These are phyloP conservation scores for Russula griseocarnosa DNA, from an alignment of 768 basidiomycete species.

Conservation along the genomic window DNA sequence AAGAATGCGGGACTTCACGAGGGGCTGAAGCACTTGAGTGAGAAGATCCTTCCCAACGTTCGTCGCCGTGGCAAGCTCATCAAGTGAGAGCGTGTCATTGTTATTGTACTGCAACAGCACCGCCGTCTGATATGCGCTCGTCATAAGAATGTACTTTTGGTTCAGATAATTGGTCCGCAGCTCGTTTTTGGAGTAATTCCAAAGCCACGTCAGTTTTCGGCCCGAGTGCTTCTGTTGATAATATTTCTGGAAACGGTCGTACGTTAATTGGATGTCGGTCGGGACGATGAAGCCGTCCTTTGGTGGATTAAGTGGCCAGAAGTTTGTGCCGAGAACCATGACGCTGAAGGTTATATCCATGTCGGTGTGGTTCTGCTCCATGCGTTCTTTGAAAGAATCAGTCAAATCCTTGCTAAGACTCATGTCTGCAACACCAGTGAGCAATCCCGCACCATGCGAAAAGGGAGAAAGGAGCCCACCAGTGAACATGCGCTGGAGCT, in stretches of 20 bases:
- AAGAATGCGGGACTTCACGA: conserved; percentile 82
- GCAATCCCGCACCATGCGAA: neutral
- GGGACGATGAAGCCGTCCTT: conserved; percentile 87
- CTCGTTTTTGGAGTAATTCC: conserved; percentile 98
- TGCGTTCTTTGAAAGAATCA: conserved; percentile 90
- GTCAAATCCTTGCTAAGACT: conserved; percentile 92
- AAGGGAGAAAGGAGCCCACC: conserved; percentile 45
- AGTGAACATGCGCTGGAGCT: conserved; percentile 95
- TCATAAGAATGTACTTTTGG: conserved; percentile 95
- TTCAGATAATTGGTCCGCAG: conserved; percentile 87
- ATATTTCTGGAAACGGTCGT: conserved; percentile 88
- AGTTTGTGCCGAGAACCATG: conserved; percentile 92
- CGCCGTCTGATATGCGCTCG: conserved; percentile 91
- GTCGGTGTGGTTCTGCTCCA: conserved; percentile 81
- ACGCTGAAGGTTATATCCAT: conserved; percentile 87
- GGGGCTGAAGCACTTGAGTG: conserved; percentile 55
- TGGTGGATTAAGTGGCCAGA: conserved; percentile 90
- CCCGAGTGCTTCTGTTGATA: conserved; percentile 93
- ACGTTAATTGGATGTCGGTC: conserved; percentile 77
- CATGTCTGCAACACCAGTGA: conserved; percentile 58
- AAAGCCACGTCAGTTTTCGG: conserved; percentile 94
- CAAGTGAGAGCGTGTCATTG: conserved; percentile 77
- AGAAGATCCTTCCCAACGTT: conserved; percentile 76
- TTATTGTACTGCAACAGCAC: conserved; percentile 93
- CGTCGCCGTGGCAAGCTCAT: conserved; percentile 77